Conservation (phyloP, 139 green algal species). For the Chlorella sp. region DNA sequence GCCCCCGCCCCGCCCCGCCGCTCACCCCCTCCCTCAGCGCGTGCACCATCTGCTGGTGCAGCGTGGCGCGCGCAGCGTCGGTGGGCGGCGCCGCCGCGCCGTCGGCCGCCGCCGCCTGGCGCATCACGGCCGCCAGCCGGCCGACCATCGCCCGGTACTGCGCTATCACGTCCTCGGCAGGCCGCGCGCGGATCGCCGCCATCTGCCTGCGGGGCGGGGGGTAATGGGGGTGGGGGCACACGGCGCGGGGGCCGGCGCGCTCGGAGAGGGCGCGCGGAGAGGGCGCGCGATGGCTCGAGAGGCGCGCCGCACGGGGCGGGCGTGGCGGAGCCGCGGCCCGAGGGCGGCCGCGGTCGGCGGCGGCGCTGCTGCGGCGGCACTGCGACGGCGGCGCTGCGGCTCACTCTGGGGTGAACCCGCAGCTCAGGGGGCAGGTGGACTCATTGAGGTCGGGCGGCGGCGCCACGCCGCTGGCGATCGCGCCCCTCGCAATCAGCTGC, state of each 20-base stretch:
- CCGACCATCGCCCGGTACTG: too few species aligned
- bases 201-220: not conserved
- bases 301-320: too few species aligned
- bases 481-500: not conserved
- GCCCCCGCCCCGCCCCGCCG: not conserved
- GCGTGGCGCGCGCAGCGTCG: not conserved
- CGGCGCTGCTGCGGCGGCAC: too few species aligned
- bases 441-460: not conserved
- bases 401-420: not conserved
- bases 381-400: too few species aligned
- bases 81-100: not conserved
- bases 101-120: not conserved
- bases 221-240: not conserved
- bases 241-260: too few species aligned
- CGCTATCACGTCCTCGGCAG: not conserved
- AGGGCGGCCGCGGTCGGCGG: too few species aligned
- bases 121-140: too few species aligned
- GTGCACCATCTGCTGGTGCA: not conserved
- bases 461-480: not conserved
- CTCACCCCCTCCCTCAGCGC: conserved; percentile 17
- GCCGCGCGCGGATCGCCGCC: not conserved
- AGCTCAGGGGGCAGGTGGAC: not conserved
- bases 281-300: too few species aligned
- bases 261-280: too few species aligned
- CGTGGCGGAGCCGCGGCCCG: too few species aligned